Evolutionary conservation across 2,329 filamentous ascomycete genomes (phyloP).

Genomic region (Fusarium oligoseptatum): DNA sequence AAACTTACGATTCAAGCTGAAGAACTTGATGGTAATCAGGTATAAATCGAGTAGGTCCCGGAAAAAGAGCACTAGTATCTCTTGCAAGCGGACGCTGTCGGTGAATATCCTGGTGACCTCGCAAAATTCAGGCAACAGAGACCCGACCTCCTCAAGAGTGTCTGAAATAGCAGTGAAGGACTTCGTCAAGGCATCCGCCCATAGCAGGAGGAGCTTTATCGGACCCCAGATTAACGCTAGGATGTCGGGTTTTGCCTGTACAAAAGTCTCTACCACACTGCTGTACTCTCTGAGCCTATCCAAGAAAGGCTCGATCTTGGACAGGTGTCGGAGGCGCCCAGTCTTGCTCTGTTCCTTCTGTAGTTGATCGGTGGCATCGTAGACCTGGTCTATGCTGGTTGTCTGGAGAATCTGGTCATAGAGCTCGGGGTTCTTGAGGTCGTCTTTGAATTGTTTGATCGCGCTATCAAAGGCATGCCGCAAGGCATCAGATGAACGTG

Average conservation of each 20-base stretch:
- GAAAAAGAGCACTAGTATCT: neutral
- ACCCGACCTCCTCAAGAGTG: neutral
- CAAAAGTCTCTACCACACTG: neutral
- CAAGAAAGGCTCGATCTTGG: neutral
- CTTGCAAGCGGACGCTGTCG: neutral
- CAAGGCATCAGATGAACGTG: neutral
- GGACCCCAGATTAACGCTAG: conserved; percentile 9
- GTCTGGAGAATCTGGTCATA: neutral
- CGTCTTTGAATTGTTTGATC: neutral
- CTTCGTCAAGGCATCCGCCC: neutral
- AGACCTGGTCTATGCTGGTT: neutral
- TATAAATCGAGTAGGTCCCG: neutral
- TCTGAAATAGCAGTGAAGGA: neutral
- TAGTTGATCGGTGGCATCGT: neutral
- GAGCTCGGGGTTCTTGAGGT: neutral
- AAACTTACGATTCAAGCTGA: conserved; percentile 9
- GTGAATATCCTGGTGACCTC: neutral
- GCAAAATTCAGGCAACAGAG: neutral
- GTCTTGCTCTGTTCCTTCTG: neutral
- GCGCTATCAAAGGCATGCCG: neutral
- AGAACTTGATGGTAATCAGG: neutral
- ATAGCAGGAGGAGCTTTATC: conserved; percentile 6
- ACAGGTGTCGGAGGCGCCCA: neutral
- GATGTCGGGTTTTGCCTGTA: conserved; percentile 5
- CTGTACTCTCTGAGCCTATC: neutral